Conservation (phyloP, 1,139 yeast genomes). For the Hyphopichia fennica region DNA sequence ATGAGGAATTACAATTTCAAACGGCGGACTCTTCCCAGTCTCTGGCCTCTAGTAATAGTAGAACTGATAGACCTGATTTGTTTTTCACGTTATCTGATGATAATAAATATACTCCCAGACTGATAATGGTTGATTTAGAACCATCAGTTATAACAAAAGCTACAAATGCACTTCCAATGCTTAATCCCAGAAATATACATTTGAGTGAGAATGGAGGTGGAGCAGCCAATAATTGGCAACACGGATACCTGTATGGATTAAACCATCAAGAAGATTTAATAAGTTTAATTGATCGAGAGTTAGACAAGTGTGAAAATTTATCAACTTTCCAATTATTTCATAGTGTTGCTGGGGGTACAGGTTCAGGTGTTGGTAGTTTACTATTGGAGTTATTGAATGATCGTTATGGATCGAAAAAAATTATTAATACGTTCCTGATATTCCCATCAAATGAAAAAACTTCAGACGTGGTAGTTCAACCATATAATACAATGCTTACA, state of each 20-base stretch:
- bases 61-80: slow-evolving; percentile 77
- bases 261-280: slow-evolving; percentile 67
- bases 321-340: slow-evolving; percentile 90
- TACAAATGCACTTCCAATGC: slow-evolving; percentile 58
- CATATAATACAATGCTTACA: slow-evolving; percentile 85
- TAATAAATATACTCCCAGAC: slow-evolving; percentile 83
- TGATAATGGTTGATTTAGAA: slow-evolving; percentile 82
- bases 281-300: slow-evolving; percentile 85
- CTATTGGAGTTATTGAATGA: slow-evolving; percentile 78
- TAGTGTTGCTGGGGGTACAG: slow-evolving; percentile 99
- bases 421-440: slow-evolving; percentile 81
- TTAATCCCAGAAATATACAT: slow-evolving; percentile 83
- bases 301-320: slow-evolving; percentile 86
- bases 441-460: slow-evolving; percentile 77
- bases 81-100: slow-evolving; percentile 77
- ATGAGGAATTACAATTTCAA: slow-evolving; percentile 14
- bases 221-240: slow-evolving; percentile 96
- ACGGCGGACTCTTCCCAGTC: slow-evolving; percentile 1
- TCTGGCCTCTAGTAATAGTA: slow-evolving; percentile 19
- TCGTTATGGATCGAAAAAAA: slow-evolving; percentile 73
- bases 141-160: slow-evolving; percentile 84
- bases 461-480: slow-evolving; percentile 96
- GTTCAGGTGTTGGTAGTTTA: slow-evolving; percentile 90
- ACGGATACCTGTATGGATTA: slow-evolving; percentile 80
- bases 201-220: slow-evolving; percentile 80